Conservation (phyloP, 2,329 filamentous ascomycete species). For the Neopestalotiopsis clavispora region DNA sequence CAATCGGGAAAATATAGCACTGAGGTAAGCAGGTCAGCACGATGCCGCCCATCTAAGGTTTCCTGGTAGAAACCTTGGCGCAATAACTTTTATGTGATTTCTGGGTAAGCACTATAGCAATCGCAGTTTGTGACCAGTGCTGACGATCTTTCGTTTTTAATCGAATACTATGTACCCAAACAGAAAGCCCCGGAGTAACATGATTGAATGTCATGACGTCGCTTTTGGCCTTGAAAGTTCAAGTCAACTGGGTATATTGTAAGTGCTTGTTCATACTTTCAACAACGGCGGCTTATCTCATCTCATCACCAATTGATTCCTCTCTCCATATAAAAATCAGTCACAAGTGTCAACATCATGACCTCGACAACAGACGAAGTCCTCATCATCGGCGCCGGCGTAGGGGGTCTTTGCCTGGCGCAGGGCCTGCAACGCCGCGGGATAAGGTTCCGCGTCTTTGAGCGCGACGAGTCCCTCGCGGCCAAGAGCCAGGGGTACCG, state of each 20-base stretch:
- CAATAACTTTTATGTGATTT: not conserved
- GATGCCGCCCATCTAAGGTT: not conserved
- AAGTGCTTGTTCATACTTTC: not conserved
- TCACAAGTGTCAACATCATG: not conserved
- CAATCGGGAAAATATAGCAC: not conserved
- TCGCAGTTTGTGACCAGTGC: not conserved
- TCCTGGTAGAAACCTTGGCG: not conserved
- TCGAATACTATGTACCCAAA: not conserved
- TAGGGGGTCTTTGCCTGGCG: conserved; percentile 40
- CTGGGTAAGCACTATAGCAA: not conserved
- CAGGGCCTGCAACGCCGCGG: conserved; percentile 38
- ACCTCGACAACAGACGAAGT: conserved; percentile 21
- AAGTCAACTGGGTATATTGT: not conserved
- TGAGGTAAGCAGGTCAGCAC: not conserved
- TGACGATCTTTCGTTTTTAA: not conserved
- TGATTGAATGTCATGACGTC: not conserved
- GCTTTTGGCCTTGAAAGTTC: not conserved
- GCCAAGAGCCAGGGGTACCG: conserved; percentile 43
- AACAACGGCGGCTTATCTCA: not conserved
- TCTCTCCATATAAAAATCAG: not conserved
- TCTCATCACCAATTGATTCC: not conserved
- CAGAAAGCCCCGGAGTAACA: not conserved
- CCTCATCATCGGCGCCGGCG: conserved; percentile 41
- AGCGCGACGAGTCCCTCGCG: conserved; percentile 35
- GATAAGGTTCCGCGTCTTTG: conserved; percentile 42